These are phyloP conservation scores for Gossypium herbaceum DNA, from an alignment of 345 rosid genomes.

Conservation along the genomic window DNA sequence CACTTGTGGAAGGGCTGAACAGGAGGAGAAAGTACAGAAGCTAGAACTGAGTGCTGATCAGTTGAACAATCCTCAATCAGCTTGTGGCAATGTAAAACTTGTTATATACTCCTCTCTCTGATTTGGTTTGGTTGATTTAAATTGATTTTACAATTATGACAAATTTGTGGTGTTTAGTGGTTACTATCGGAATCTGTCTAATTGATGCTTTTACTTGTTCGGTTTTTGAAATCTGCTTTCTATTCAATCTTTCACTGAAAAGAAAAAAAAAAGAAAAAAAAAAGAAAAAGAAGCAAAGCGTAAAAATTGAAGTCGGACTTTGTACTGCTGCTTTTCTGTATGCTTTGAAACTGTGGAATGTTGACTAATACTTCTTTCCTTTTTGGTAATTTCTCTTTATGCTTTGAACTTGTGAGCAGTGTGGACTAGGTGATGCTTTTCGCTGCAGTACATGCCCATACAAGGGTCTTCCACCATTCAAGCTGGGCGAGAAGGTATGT, in stretches of 20 bases:
- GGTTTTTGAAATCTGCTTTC: neutral
- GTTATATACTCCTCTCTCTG: neutral
- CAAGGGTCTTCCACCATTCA: slow-evolving; percentile 87
- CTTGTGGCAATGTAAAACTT: slow-evolving; percentile 81
- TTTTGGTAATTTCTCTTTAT: neutral
- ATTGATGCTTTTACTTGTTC: neutral
- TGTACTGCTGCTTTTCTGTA: neutral
- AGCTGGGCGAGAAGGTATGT: slow-evolving; percentile 85
- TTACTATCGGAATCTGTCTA: neutral
- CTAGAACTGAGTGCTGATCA: slow-evolving; percentile 70
- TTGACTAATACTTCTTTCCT: neutral
- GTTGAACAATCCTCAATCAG: slow-evolving; percentile 79
- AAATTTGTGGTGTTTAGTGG: neutral
- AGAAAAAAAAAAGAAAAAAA: neutral
- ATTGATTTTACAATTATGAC: neutral
- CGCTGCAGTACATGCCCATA: slow-evolving; percentile 94
- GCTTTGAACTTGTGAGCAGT: slow-evolving; percentile 34
- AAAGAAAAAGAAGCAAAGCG: neutral
- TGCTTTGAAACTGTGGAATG: neutral
- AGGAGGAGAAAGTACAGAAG: slow-evolving; percentile 75
- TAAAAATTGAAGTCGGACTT: neutral
- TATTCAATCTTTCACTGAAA: neutral
- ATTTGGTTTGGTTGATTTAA: slow-evolving; percentile 1
- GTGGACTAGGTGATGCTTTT: slow-evolving; percentile 97
- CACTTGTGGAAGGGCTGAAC: slow-evolving; percentile 95